Evolutionary conservation across 2,329 filamentous ascomycete species (phyloP), one percentile per base, ranked within the genome.

Genomic region (Apiospora arundinis): DNA sequence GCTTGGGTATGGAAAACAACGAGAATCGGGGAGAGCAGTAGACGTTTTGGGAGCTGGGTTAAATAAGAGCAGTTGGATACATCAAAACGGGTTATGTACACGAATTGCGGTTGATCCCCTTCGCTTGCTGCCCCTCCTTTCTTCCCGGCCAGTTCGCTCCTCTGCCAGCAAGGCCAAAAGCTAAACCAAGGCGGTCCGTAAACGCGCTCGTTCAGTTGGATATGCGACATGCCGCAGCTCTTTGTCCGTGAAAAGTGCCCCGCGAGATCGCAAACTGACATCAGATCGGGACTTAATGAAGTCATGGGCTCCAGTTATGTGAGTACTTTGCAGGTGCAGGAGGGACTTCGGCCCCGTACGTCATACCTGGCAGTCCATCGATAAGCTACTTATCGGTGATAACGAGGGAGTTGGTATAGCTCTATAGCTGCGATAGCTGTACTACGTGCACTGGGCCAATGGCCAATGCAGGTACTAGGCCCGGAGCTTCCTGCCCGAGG

Each of bases 221-320:
- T n/a, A 40, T 63, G 56, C 56, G 40, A 63, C 18, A n/a, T 40
- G 56, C 56, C 4, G 56, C 56, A 63, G 56, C 56, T 40, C 56
- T 37, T 63, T 40, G 32, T 18, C 56, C 56, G n/a, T 40, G 18
- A 40, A 63, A 63, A 40, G 1, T 5, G 32, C 32, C 56, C 56
- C 28, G 37, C 56, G 32, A 21, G 56, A 63, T 63, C 32, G 56
- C 32, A 37, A 66, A 49, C 65, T 72, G 71, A 72, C 71, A 72
- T 72, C 71, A 72, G 71, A 70, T 37, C 69, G 71, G 25, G 37
- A 9, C n/a, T 9, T 32, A 21, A 72, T 72, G 71, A 72, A 70
- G 69, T 72, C 71, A 72, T 72, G 71, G 71, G 67, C 56, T 40
- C 56, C 56, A 63, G 3, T 4, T 32, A 32, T 32, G 32, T 32